Evolutionary conservation across 148 eudicot species (phyloP).

Genomic region (Pharnaceum exiguum): DNA sequence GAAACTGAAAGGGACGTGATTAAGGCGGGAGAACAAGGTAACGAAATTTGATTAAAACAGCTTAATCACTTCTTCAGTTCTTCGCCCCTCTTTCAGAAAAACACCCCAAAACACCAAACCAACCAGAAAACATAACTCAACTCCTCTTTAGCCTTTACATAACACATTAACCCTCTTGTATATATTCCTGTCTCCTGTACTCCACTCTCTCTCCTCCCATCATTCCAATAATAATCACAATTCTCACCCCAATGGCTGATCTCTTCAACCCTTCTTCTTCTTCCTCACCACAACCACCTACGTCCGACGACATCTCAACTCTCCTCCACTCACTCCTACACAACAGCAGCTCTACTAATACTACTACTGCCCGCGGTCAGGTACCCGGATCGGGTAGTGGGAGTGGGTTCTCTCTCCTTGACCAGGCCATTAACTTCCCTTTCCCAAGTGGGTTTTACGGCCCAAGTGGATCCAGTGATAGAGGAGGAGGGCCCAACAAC

Average conservation of each 20-base stretch:
- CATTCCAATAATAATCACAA: not conserved
- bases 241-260: constrained; percentile 24
- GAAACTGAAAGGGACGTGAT: constrained; percentile 9
- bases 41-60: constrained; percentile 3
- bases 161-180: no score
- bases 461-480: no score
- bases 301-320: constrained; percentile 63
- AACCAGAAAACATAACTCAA: not conserved
- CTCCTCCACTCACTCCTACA: constrained; percentile 56
- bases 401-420: no score
- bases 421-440: no score
- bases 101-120: no score
- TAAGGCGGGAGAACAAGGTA: constrained; percentile 36
- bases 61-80: not conserved
- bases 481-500: no score
- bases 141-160: no score
- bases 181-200: no score
- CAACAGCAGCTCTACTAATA: constrained; percentile 4
- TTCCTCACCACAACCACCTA: not conserved
- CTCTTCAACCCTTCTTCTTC: constrained; percentile 7
- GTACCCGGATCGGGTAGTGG: constrained; percentile 19
- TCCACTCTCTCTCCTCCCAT: not conserved
- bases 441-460: no score
- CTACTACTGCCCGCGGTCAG: constrained; percentile 4
- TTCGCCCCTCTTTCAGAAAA: no score